Evolutionary conservation across 2,329 filamentous ascomycete genomes (phyloP), one percentile per base, ranked within the genome.

Genomic region (Parastagonospora nodorum): DNA sequence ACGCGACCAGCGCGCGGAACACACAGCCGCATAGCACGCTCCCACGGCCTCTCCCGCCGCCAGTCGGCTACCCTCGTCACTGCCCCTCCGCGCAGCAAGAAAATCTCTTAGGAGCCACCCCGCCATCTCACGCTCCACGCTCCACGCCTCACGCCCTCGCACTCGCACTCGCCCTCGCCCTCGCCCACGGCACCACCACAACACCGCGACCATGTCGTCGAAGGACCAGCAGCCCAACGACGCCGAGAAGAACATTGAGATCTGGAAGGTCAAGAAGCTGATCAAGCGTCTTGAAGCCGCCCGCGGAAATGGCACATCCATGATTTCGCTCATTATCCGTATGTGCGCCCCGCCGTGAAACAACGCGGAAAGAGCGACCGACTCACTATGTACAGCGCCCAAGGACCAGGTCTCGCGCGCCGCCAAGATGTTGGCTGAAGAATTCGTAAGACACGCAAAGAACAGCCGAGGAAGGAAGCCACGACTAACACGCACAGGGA

Each of bases 351-450:
- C 45, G 50, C 35, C 37, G 3, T 24, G 19, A 35, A 19, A 31
- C 12, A 9, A 14, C 10, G 8, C 19, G n/a, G 15, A 27, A 39
- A 30, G 30, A 33, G 31, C 57, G 32, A 31, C 53, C 58, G 43
- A 66, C 68, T 63, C 48, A 61, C 63, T 7, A 43, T 68, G 60
- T 41, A 50, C 70, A 95, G 91, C 94, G 54, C 94, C 94, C 66
- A 99, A 99, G 86, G 92, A 97, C 77, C 94, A 99, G 80, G 85
- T 99, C 60, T 97, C 94, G 39, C 88, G 92, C 71, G 89, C 90
- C 48, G 90, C 94, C 54, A 97, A 97, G 85, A 99, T 99, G 94
- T 89, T 99, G 88, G 95, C 95, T 82, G 94, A 99, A 97, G 92
- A 96, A 90, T 96, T 94, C 74, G 90, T 94, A 84, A 63, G 89